Evolutionary conservation across 306 rosid genomes (phyloP), one percentile per base, ranked within the genome.

Genomic region (Cercis canadensis): DNA sequence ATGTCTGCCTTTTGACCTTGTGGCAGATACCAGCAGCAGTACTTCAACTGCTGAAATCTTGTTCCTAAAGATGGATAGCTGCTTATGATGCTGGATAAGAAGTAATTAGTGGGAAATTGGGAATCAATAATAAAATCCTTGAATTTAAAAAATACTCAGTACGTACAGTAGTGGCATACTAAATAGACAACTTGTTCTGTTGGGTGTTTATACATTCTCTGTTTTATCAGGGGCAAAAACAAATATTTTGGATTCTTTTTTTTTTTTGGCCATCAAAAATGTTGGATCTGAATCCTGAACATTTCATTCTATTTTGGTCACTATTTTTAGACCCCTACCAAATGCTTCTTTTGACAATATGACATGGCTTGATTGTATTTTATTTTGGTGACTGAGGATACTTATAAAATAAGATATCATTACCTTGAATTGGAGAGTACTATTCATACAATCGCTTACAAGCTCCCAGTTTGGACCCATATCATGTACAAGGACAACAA

Each of bases 381-480:
- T 24, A 3, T 24, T 24, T 24, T 24, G 29, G 29, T 40, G 9
- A 9, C 5, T 18, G 32, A 41, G n/a, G 57, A 11, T 18, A 40
- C 41, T 18, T 52, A 19, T 4, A 15, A 15, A 12, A 47, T 11
- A 57, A 59, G 2, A 52, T 4, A 70, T 17, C 51, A 64, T 67
- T 80, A 95, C 99, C 97, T 92, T 91, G 51, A 95, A 85, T 59
- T 92, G 99, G 72, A 95, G 80, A 29, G 93, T 86, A 71, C 90
- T 88, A 76, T 89, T 95, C 73, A 95, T 85, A 57, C 95, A 96
- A 82, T 95, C 99, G 50, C 97, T 89, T 52, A 95, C 84, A 50
- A 95, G 92, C 92, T 95, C 99, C 99, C 99, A 95, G 67, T 95
- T 95, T 21, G 90, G 99, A 70, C 99, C 99, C 99, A 95, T 89